Percentiles rank a stretch among this genome's conserved stretches.
Conservation (phyloP, 2,329 filamentous ascomycete species). For the Fusarium succisae region DNA sequence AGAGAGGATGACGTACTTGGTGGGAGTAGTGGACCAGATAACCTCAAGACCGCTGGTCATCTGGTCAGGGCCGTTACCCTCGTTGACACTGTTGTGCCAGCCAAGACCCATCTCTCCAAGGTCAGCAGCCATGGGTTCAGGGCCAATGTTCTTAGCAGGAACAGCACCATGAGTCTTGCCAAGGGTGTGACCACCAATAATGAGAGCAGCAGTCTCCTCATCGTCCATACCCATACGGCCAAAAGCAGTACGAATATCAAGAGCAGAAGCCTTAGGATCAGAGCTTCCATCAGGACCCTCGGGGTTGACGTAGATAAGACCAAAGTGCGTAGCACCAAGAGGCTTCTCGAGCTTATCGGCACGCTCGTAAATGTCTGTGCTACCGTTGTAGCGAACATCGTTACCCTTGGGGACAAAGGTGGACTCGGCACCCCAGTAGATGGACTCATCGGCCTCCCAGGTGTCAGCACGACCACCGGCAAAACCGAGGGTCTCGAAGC, state of each 20-base stretch:
- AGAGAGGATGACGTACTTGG: conserved; percentile 53
- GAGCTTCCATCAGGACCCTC: conserved; percentile 79
- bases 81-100: conserved; percentile 72
- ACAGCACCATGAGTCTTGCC: conserved; percentile 84
- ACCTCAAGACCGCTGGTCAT: conserved; percentile 83
- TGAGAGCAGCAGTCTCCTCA: conserved; percentile 82
- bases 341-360: conserved; percentile 70
- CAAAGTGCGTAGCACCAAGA: conserved; percentile 71
- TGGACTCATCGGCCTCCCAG: conserved; percentile 79
- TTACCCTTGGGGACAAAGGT: conserved; percentile 75
- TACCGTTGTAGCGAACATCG: conserved; percentile 72
- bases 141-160: conserved; percentile 67
- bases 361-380: conserved; percentile 64
- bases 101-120: conserved; percentile 76
- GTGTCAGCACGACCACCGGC: conserved; percentile 76
- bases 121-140: conserved; percentile 71
- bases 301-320: conserved; percentile 82
- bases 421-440: conserved; percentile 80
- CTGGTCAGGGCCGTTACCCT: conserved; percentile 75
- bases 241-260: conserved; percentile 79
- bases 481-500: conserved; percentile 77
- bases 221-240: conserved; percentile 85
- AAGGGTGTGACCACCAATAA: conserved; percentile 81
- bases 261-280: conserved; percentile 73
- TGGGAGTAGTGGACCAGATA: conserved; percentile 80